Evolutionary conservation across 768 basidiomycete species (phyloP).

Genomic region (Xerocomus spinulosus): DNA sequence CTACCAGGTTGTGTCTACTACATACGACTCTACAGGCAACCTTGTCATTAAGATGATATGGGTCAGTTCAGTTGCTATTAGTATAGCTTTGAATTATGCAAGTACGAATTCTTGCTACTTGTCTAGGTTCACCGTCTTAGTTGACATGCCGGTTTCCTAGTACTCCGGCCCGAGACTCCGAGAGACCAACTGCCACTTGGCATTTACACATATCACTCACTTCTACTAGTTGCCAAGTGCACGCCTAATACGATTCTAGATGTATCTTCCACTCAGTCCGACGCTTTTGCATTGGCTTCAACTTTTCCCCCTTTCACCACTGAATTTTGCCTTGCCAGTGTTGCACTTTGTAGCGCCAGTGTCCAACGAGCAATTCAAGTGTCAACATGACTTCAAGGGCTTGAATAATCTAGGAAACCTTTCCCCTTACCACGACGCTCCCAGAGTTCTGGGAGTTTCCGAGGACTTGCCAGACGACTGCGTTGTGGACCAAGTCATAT

Average conservation of each 20-base stretch:
- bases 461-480: conserved; percentile 32
- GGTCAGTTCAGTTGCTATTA: too few species aligned
- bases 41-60: too few species aligned
- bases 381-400: background rate
- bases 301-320: background rate
- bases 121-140: too few species aligned
- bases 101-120: too few species aligned
- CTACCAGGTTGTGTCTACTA: too few species aligned
- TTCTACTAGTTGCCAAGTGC: too few species aligned
- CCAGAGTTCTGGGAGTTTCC: conserved; percentile 23
- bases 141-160: too few species aligned
- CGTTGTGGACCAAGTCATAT: conserved; percentile 34
- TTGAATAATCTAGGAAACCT: conserved; percentile 29
- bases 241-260: too few species aligned
- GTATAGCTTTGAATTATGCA: too few species aligned
- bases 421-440: conserved; percentile 32
- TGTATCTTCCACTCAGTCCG: conserved; percentile 12
- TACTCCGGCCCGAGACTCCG: too few species aligned
- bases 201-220: too few species aligned
- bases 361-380: background rate
- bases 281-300: conserved; percentile 9
- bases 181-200: background rate
- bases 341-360: background rate
- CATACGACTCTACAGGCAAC: too few species aligned
- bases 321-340: background rate